A percentile compares a stretch with the other conserved stretches of the same genome.
Evolutionary conservation across 192 early-diverging fungal genomes (phyloP).

Genomic region (Rhizoclosmatium sp.): DNA sequence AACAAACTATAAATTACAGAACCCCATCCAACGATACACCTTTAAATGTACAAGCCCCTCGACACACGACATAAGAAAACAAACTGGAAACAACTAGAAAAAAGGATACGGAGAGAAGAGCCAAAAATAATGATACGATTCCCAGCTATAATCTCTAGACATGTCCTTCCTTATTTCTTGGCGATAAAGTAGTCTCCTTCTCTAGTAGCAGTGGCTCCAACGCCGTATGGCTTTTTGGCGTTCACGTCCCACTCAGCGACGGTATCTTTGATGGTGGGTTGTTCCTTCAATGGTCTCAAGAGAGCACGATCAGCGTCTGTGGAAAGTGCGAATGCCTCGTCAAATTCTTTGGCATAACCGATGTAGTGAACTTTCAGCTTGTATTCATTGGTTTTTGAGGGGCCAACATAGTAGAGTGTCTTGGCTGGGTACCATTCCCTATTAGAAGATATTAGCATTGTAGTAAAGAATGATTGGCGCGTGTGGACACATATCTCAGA

Average conservation of each 20-base stretch:
- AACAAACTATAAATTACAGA: too few relatives aligned
- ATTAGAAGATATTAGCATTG: not conserved
- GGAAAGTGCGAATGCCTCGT: conserved; percentile 9
- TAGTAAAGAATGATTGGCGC: not conserved
- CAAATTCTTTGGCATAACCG: conserved; percentile 18
- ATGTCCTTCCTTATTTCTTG: not conserved
- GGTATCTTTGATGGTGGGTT: not conserved
- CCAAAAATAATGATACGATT: not conserved
- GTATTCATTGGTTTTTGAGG: not conserved
- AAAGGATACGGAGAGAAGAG: not conserved
- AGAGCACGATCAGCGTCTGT: not conserved
- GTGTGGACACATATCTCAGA: too few relatives aligned
- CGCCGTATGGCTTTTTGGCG: not conserved
- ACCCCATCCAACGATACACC: too few relatives aligned
- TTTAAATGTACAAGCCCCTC: not conserved
- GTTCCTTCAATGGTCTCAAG: conserved; percentile 3
- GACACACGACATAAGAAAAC: not conserved
- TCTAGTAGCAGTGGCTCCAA: not conserved
- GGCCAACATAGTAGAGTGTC: conserved; percentile 3
- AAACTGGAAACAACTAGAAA: not conserved
- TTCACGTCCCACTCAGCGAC: not conserved
- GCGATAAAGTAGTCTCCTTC: not conserved
- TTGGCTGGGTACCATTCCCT: conserved; percentile 8
- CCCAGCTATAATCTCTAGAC: not conserved
- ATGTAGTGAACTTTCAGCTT: conserved; percentile 29